Evolutionary conservation across 306 rosid genomes (phyloP), one percentile per base, ranked within the genome.

Genomic region (Castanea sativa): DNA sequence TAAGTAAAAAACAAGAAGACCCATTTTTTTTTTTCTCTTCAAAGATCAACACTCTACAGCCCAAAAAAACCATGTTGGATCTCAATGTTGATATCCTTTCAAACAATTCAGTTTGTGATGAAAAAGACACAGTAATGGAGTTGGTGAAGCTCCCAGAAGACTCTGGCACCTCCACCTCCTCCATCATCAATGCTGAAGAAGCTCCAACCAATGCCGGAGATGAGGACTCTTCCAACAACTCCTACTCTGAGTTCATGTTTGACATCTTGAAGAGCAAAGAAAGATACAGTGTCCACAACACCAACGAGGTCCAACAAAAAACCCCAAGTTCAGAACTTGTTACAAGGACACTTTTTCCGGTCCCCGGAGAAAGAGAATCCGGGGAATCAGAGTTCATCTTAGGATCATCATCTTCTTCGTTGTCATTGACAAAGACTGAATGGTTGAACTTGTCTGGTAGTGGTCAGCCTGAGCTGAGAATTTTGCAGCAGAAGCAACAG

Each of bases 141-240:
- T 45, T 30, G 11, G 76, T 83, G 16, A 76, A 82, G 38, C 79
- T 71, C 19, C 49, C 43, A 1, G 53, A 82, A 60, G 90, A 86
- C 29, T 74, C 90, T 0, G 83, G 82, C 1, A 84, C 88, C 53
- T 82, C 88, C 3, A 82, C 73, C 53, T 87, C 90, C 76, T 87
- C 90, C 38, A 76, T 87, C 11, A 83, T 87, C 55, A 87, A 82
- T 73, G 80, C 78, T 56, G 88, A 84, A 29, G 88, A 86, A 65
- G 73, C 56, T 71, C 80, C 53, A 61, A 73, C 67, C 69, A 75
- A 75, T 59, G 73, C 52, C 69, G 51, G 65, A 29, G 89, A 81
- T 23, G 76, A 80, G 23, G 30, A 51, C 53, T 49, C 53, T 49
- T 49, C 53, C 73, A 43, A 68, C 30, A 76, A 86, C 63, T 61